These are phyloP conservation scores for Diospyros kaki DNA, from an alignment of 148 eudicot genomes.

Conservation along the genomic window DNA sequence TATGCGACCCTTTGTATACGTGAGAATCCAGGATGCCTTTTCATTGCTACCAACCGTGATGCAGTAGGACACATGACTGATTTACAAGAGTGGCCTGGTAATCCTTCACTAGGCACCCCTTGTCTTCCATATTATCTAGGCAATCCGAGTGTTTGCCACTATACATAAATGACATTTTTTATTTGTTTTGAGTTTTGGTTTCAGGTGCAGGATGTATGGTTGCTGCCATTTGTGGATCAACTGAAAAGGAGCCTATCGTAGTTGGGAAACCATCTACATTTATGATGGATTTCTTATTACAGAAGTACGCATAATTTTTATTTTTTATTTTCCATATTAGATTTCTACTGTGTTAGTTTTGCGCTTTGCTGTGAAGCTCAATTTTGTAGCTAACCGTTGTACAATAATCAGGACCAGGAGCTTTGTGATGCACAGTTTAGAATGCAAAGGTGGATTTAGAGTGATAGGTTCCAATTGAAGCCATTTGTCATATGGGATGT, in stretches of 20 bases:
- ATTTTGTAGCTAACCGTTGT: no score
- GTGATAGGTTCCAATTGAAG: not conserved
- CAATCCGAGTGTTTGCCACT: not conserved
- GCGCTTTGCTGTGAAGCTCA: no score
- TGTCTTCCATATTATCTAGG: not conserved
- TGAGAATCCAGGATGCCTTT: constrained; percentile 94
- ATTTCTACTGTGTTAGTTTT: no score
- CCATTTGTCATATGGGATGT: not conserved
- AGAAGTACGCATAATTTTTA: constrained; percentile 47
- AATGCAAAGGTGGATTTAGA: not conserved
- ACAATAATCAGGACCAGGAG: no score
- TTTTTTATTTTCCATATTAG: not conserved
- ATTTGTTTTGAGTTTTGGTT: constrained; percentile 8
- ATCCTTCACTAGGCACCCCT: not conserved
- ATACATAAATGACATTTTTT: not conserved
- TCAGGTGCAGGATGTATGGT: constrained; percentile 99
- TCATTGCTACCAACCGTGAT: constrained; percentile 91
- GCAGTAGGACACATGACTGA: constrained; percentile 86
- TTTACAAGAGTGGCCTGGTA: constrained; percentile 98
- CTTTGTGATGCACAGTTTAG: not conserved
- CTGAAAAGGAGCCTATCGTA: constrained; percentile 75
- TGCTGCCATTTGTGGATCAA: constrained; percentile 84
- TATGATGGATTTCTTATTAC: constrained; percentile 72
- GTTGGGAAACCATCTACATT: constrained; percentile 95
- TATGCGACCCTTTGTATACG: constrained; percentile 95